These are phyloP conservation scores for Leishmania amazonensis DNA, from an alignment of 208 protist genomes.

Conservation along the genomic window DNA sequence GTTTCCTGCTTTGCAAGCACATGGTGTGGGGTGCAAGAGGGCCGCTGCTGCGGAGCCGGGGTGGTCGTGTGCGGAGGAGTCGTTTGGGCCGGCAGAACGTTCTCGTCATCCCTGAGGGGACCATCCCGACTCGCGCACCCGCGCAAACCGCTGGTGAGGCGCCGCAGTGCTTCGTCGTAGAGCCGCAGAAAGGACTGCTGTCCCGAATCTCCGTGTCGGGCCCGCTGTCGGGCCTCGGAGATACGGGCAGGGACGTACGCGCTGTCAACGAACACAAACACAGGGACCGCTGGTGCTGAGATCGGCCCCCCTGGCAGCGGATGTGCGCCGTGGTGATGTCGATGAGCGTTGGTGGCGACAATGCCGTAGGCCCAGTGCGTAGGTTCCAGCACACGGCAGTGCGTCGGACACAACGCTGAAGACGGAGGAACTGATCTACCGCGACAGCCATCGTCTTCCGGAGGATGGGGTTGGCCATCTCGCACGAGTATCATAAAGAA, in stretches of 20 bases:
- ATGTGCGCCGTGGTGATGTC: neutral
- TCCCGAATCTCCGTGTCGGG: neutral
- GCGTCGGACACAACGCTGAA: neutral
- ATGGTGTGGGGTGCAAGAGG: neutral
- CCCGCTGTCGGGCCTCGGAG: conserved; percentile 10
- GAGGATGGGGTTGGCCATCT: neutral
- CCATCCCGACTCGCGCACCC: neutral
- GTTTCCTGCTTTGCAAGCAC: neutral
- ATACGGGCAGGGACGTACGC: conserved; percentile 16
- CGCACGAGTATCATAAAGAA: conserved; percentile 7
- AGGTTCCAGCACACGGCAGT: conserved; percentile 16
- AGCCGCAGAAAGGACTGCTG: conserved; percentile 15
- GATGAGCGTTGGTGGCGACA: conserved; percentile 2
- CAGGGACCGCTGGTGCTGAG: neutral
- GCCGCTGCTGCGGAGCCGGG: neutral
- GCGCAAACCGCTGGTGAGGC: neutral
- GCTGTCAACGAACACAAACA: conserved; percentile 30
- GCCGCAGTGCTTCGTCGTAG: conserved; percentile 19
- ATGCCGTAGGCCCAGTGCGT: conserved; percentile 35
- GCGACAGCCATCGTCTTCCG: neutral
- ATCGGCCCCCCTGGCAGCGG: too few species aligned
- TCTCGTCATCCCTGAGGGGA: neutral
- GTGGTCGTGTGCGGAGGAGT: neutral
- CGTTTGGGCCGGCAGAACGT: neutral
- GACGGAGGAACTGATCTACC: neutral